A percentile compares a stretch with the other conserved stretches of the same genome.
Conservation (phyloP, 2,329 filamentous ascomycete genomes). For the Arthrobotrys entomopaga region DNA sequence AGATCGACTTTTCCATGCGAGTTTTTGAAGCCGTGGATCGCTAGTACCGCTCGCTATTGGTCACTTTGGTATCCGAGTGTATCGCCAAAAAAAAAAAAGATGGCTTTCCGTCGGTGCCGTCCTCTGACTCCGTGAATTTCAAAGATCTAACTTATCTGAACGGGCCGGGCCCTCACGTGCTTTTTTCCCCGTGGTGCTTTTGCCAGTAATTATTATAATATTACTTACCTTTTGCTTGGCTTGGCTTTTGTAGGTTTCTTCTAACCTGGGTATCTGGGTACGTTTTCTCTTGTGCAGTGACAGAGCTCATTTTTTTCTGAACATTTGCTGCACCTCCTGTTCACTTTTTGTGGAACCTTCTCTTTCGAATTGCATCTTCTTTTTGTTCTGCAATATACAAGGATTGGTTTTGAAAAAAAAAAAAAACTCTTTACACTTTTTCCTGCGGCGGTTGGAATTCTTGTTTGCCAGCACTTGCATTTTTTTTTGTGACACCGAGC, state of each 20-base stretch:
- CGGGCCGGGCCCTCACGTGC: not conserved
- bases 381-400: not conserved
- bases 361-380: not conserved
- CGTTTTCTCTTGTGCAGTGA: not conserved
- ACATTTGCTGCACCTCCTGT: not conserved
- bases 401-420: not conserved
- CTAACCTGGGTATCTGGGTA: not conserved
- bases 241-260: too few species aligned
- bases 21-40: conserved; percentile 37
- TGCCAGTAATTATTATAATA: not conserved
- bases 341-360: conserved; percentile 7
- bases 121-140: not conserved
- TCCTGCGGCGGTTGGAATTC: too few species aligned
- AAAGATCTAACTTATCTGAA: not conserved
- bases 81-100: conserved; percentile 27
- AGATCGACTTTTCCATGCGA: conserved; percentile 33
- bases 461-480: not conserved
- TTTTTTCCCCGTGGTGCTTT: not conserved
- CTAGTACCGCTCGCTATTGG: conserved; percentile 13
- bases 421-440: too few species aligned
- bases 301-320: not conserved
- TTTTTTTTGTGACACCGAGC: not conserved
- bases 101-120: conserved; percentile 4
- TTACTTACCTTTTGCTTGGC: too few species aligned
- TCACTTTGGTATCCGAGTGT: not conserved